Base-by-base conservation (phyloP, 2,329 filamentous ascomycete genomes). In the Sporothrix sp. region DNA sequence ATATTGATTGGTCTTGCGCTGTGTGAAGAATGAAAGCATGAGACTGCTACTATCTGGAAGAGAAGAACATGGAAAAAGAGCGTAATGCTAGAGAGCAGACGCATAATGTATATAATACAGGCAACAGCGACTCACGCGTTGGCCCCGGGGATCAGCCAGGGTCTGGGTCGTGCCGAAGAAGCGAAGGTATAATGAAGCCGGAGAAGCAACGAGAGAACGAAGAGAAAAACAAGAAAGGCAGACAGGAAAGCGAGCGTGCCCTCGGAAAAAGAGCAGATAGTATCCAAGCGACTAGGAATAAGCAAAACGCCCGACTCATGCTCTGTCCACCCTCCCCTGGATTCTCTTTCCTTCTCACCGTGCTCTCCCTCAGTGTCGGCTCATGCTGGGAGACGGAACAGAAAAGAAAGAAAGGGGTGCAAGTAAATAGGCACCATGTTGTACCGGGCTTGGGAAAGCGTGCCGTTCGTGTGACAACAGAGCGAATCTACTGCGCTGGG, bases 401-500 rank as follows among this genome's bases (percentile, higher is more conserved):
- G 28, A 33, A 49, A 37, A 30, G 28, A 28, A 45, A 33, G 16
- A 45, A 25, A 32, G n/a, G n/a, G n/a, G n/a, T 2, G 23, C 32
- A 20, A 30, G 7, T 6, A 38, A 37, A 23, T 23, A 14, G 38
- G 30, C 25, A 8, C 20, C 16, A 32, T 32, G 28, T 33, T 18
- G 40, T 16, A 16, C 30, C n/a, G 16, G 10, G n/a, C 14, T 43
- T 32, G 20, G 20, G n/a, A n/a, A n/a, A n/a, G n/a, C 27, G 27
- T 43, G 16, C 30, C 32, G 16, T 32, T 18, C 20, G 33, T 36
- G 23, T 10, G 39, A 30, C 3, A 25, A 39, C 37, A 39, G 13
- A 10, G 33, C 42, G n/a, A n/a, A 44, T 48, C 33, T 55, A 51
- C 42, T 52, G 42, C 7, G 42, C 8, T 13, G 55, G 52, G 9